Percentiles rank a stretch among this genome's conserved stretches.
phyloP scores from a whole-genome alignment of 805 yeast genomes.

The Starmerella apis region DNA sequence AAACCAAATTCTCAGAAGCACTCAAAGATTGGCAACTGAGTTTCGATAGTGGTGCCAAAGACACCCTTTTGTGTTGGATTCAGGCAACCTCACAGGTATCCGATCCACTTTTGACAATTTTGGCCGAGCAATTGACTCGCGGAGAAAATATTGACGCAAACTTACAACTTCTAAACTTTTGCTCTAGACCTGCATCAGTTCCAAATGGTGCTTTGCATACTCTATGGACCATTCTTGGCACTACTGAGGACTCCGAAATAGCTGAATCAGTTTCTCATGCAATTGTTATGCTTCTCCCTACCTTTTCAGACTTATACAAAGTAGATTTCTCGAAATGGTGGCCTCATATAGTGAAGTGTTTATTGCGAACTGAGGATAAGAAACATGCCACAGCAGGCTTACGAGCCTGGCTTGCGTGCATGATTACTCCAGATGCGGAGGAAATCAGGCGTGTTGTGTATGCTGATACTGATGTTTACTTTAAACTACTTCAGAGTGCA shows the following conservation, averaged over 20 bases:
- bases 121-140: neutral
- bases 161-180: conserved; percentile 7
- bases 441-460: neutral
- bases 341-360: conserved; percentile 8
- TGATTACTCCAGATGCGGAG: neutral
- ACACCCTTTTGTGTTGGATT: conserved; percentile 5
- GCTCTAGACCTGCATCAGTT: conserved; percentile 5
- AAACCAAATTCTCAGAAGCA: neutral
- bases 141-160: neutral
- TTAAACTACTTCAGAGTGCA: conserved; percentile 4
- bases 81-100: conserved; percentile 5
- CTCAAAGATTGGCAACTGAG: conserved; percentile 7
- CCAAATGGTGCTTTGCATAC: neutral
- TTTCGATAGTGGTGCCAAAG: neutral
- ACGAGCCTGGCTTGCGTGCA: conserved; percentile 17
- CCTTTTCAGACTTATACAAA: neutral
- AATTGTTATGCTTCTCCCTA: conserved; percentile 8
- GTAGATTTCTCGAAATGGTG: conserved; percentile 9
- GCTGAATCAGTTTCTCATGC: conserved; percentile 13
- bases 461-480: conserved; percentile 7
- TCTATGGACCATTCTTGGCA: conserved; percentile 11
- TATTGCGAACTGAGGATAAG: conserved; percentile 5
- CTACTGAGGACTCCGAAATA: conserved; percentile 12
- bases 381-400: conserved; percentile 14
- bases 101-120: neutral